Percentiles rank a stretch among this genome's conserved stretches.
These are phyloP conservation scores for Sisymbrium altissimum DNA, from an alignment of 345 rosid species.

Conservation along the genomic window DNA sequence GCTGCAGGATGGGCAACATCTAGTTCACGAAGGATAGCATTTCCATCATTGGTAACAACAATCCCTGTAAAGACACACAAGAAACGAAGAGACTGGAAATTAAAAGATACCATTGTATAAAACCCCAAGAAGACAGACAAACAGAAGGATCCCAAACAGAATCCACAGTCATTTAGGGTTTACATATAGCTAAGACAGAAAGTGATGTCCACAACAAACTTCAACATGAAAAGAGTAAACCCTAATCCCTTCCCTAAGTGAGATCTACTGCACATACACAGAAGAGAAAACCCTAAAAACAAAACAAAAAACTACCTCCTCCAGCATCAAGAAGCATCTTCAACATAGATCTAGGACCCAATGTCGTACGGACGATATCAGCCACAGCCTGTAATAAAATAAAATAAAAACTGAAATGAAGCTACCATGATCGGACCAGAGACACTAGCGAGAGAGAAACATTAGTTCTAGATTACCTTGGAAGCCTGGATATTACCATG, in stretches of 20 bases:
- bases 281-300: not conserved
- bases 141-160: no score
- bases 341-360: conserved; percentile 93
- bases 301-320: conserved; percentile 48
- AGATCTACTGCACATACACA: not conserved
- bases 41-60: conserved; percentile 91
- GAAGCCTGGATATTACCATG: conserved; percentile 89
- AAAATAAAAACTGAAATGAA: not conserved
- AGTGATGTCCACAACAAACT: no score
- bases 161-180: not conserved
- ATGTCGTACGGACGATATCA: conserved; percentile 85
- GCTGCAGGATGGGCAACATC: conserved; percentile 92
- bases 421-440: not conserved
- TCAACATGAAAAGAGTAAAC: no score
- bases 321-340: conserved; percentile 89
- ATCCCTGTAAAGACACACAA: conserved; percentile 49
- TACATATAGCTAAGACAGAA: not conserved
- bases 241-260: not conserved
- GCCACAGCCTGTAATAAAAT: conserved; percentile 63
- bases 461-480: conserved; percentile 36
- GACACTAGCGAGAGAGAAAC: not conserved
- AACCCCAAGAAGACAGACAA: not conserved
- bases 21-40: conserved; percentile 83
- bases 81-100: not conserved
- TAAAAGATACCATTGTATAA: no score